Evolutionary conservation across 2,329 filamentous ascomycete genomes (phyloP), one percentile per base, ranked within the genome.

Genomic region (Arachnomyces sp.): DNA sequence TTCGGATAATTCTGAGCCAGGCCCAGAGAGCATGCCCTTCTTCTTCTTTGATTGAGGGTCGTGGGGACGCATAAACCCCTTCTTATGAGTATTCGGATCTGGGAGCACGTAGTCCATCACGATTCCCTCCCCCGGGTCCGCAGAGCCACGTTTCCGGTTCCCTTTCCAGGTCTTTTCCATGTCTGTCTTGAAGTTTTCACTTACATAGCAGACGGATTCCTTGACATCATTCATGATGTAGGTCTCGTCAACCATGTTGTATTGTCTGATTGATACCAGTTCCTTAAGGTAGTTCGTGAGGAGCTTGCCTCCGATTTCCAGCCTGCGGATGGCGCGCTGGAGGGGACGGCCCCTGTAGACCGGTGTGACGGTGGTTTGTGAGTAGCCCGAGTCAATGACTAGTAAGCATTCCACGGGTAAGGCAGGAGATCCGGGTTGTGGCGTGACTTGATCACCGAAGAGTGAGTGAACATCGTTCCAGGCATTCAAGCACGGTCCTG

Each of bases 221-320:
- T 98, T 98, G 63, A 96, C 89, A 60, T 95, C 85, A 54, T 94
- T 94, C 58, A 95, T 87, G 37, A 96, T 82, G 60, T 93, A 82
- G 1, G 84, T 82, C 53, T 98, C 92, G 60, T 94, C 89, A 46
- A 92, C 80, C 79, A 98, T 89, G 59, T 95, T 90, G 62, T 93
- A 94, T 56, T 95, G 88, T 5, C 92, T 82, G 11, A 93, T 73
- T 1, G 89, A 95, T 13, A 96, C 79, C 12, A 94, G 73, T 42
- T 92, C 84, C 35, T 92, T 90, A 28, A 98, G 72, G 58, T 94
- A 84, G 59, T 96, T 96, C 15, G 90, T 95, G 46, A 98, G 68
- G 38, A 94, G 76, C 63, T 94, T 96, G 42, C 92, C 92, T 32
- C 92, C 92, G 5, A 96, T 75, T 40, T 95, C 88, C 34, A 98